phyloP scores from a whole-genome alignment of 2,329 filamentous ascomycete genomes.

The Cladosporium sp. region DNA sequence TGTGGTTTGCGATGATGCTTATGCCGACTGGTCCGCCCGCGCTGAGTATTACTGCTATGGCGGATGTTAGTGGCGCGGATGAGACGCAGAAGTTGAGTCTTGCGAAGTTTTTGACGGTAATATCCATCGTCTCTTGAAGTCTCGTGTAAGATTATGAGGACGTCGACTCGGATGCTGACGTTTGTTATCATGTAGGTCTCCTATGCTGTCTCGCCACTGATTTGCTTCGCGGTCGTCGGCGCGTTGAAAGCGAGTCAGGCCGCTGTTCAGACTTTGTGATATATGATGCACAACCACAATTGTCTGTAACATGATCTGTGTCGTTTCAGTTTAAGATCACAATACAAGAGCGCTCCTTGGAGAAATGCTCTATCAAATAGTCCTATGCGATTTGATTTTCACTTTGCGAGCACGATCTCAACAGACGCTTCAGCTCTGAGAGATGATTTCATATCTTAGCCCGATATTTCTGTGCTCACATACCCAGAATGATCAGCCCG shows the following conservation, averaged over 20 bases:
- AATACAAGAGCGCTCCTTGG: too few species aligned
- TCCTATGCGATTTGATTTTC: too few species aligned
- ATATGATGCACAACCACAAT: neutral
- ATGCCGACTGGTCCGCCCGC: slow-evolving; percentile 55
- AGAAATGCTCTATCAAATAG: too few species aligned
- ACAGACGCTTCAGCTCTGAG: too few species aligned
- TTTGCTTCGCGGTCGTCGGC: slow-evolving; percentile 42
- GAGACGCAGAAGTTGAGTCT: slow-evolving; percentile 50
- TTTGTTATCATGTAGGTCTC: slow-evolving; percentile 30
- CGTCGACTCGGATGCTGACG: neutral
- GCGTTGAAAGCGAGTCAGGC: slow-evolving; percentile 38
- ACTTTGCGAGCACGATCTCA: too few species aligned
- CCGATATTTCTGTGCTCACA: too few species aligned
- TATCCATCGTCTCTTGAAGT: slow-evolving; percentile 11
- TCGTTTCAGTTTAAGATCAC: too few species aligned
- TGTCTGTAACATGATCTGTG: too few species aligned
- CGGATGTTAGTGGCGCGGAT: slow-evolving; percentile 46
- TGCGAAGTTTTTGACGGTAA: slow-evolving; percentile 49
- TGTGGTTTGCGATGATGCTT: slow-evolving; percentile 63
- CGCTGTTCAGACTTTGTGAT: slow-evolving; percentile 15
- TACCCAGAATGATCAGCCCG: too few species aligned
- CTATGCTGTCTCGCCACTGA: slow-evolving; percentile 41
- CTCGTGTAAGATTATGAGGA: neutral
- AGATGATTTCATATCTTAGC: too few species aligned
- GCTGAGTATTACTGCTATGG: slow-evolving; percentile 50